Evolutionary conservation across 176 grass and related monocot genomes (phyloP).

Genomic region (Hsuehochloa calcarea): DNA sequence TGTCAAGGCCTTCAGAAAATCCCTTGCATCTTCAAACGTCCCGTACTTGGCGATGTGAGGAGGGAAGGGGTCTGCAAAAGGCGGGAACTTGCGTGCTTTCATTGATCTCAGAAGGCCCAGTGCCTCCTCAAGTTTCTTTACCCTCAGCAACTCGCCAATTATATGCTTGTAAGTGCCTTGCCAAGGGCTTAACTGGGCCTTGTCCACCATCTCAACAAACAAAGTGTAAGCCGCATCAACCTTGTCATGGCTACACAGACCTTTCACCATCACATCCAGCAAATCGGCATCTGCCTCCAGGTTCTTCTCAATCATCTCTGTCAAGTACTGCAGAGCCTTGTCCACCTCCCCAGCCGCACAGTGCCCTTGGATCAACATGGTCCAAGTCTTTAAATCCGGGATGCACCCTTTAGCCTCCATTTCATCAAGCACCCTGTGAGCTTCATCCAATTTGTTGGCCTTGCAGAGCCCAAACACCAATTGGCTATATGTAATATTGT

Average conservation of each 20-base stretch:
- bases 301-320: constrained; percentile 67
- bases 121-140: constrained; percentile 67
- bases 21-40: constrained; percentile 68
- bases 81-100: constrained; percentile 60
- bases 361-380: constrained; percentile 80
- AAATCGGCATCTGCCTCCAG: constrained; percentile 58
- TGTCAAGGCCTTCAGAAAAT: constrained; percentile 70
- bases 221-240: constrained; percentile 48
- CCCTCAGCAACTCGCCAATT: constrained; percentile 60
- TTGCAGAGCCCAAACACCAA: constrained; percentile 85
- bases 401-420: constrained; percentile 51
- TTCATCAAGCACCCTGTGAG: constrained; percentile 63
- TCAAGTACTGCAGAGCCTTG: constrained; percentile 57
- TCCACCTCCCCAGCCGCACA: constrained; percentile 60
- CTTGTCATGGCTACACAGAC: constrained; percentile 51
- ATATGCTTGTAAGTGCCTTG: constrained; percentile 64
- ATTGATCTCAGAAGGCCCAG: constrained; percentile 64
- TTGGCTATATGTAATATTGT: constrained; percentile 89
- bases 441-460: constrained; percentile 57
- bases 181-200: constrained; percentile 49
- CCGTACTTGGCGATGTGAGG: constrained; percentile 65
- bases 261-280: constrained; percentile 72
- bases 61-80: constrained; percentile 67
- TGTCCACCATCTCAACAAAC: constrained; percentile 80
- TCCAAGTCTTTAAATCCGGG: constrained; percentile 95